Percentiles rank a stretch among this genome's conserved stretches.
phyloP scores from a whole-genome alignment of 768 basidiomycete species.

The Kwoniella pini region DNA sequence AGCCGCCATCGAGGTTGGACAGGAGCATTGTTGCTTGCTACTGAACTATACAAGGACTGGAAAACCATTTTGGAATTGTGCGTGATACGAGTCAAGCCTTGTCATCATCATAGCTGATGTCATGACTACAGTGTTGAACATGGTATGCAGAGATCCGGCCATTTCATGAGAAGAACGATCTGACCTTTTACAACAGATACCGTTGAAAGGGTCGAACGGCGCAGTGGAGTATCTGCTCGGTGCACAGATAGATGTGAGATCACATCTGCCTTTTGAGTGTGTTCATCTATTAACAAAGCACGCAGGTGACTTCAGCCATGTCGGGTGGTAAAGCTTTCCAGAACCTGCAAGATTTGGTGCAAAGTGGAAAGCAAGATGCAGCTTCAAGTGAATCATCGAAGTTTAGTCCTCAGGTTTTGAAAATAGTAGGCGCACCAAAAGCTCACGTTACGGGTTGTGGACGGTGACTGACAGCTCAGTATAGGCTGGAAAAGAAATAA shows the following conservation, averaged over 20 bases:
- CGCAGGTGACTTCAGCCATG: conserved; percentile 14
- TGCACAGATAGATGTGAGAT: conserved; percentile 29
- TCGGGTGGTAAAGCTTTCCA: conserved; percentile 4
- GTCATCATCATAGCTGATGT: background rate
- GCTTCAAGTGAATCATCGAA: background rate
- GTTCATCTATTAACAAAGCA: background rate
- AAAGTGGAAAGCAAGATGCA: background rate
- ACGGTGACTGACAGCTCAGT: too few species aligned
- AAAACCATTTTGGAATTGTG: conserved; percentile 33
- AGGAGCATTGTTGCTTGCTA: conserved; percentile 28
- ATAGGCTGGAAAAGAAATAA: background rate
- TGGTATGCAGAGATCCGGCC: conserved; percentile 13
- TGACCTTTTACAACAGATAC: conserved; percentile 14
- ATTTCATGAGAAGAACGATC: background rate
- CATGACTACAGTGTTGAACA: conserved; percentile 22
- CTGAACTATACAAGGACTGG: conserved; percentile 34
- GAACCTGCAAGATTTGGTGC: conserved; percentile 11
- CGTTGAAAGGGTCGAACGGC: conserved; percentile 17
- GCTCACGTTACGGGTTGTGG: too few species aligned
- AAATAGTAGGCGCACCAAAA: conserved; percentile 8
- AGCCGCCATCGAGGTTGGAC: conserved; percentile 26
- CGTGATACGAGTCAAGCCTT: conserved; percentile 6
- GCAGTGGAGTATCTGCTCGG: conserved; percentile 24
- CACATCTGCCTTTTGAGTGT: background rate
- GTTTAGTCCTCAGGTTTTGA: conserved; percentile 8